Conservation (phyloP, 805 yeast genomes). For the Candida adriatica region DNA sequence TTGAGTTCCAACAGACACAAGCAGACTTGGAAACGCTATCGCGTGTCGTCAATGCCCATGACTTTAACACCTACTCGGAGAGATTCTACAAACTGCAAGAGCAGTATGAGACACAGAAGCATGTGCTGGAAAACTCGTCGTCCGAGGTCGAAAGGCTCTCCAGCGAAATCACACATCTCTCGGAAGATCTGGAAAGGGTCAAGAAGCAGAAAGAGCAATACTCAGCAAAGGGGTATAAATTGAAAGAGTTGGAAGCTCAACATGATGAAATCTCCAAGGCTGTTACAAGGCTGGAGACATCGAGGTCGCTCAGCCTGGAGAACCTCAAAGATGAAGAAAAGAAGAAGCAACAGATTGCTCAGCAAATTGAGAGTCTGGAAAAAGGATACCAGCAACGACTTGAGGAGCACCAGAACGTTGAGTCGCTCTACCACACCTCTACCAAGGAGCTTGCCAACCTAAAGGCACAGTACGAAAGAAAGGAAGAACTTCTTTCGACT, state of each 20-base stretch:
- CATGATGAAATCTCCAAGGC: slow-evolving; percentile 56
- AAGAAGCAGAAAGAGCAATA: slow-evolving; percentile 50
- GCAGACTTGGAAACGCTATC: slow-evolving; percentile 70
- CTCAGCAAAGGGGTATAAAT: slow-evolving; percentile 49
- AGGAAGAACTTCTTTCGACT: slow-evolving; percentile 76
- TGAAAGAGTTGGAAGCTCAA: slow-evolving; percentile 50
- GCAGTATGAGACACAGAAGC: slow-evolving; percentile 34
- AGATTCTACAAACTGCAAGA: slow-evolving; percentile 38
- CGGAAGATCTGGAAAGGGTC: slow-evolving; percentile 51
- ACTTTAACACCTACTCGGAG: slow-evolving; percentile 40
- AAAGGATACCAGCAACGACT: slow-evolving; percentile 29
- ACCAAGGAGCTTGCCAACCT: slow-evolving; percentile 37
- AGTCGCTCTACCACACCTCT: slow-evolving; percentile 37
- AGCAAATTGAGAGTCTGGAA: slow-evolving; percentile 29
- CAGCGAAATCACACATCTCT: slow-evolving; percentile 51
- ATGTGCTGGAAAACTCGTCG: slow-evolving; percentile 34
- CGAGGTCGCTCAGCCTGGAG: slow-evolving; percentile 51
- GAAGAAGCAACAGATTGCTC: slow-evolving; percentile 28
- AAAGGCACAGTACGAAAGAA: slow-evolving; percentile 43
- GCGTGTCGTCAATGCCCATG: slow-evolving; percentile 72
- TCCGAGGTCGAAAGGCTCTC: slow-evolving; percentile 38
- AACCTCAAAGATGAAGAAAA: slow-evolving; percentile 47
- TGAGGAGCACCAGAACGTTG: slow-evolving; percentile 33
- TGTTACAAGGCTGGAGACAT: slow-evolving; percentile 60
- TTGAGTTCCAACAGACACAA: slow-evolving; percentile 83